Evolutionary conservation across 139 green algal genomes (phyloP), one percentile per base, ranked within the genome.

Genomic region (Parachlorella kessleri): DNA sequence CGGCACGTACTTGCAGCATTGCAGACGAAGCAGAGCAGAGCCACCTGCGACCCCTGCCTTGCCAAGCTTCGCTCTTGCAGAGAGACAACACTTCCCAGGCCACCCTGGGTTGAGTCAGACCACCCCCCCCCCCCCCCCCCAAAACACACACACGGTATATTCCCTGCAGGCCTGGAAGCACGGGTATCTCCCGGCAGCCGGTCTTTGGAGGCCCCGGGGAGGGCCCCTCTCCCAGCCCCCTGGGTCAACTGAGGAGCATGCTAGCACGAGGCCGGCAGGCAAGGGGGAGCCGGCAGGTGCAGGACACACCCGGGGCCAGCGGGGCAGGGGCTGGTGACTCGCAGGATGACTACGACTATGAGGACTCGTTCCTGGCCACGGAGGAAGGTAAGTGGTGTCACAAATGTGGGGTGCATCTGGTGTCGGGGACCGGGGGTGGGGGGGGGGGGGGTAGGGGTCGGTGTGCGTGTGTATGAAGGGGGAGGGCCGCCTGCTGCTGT

Each of bases 341-440:
- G 24, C 18, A 71, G 1, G 73, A 59, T 3, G 75, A 81, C 14
- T 85, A 85, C 37, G 70, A 64, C 42, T 68, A 66, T 26, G 69
- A 83, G 14, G 73, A 73, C 30, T 76, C 66, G 38, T 85, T 80
- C 40, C 55, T 88, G 1, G 82, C 40, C 6, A 28, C 48, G 21
- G 48, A 59, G 14, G 32, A 67, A 53, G 72, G 74, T 81, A 37
- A 32, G 55, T 35, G 14, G 3, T 67, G 18, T 8, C 30, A 68
- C 48, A 18, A 59, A 28, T 59, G 48, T 14, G 48, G 21, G 14
- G 48, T 18, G 14, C 48, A 59, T 28, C 48, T 59, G 48, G 14
- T 59, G 30, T 21, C 18, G 9, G 2, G 38, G 23, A 37, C 53
- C 21, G 33, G 35, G 48, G 48, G 48, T 59, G 48, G 14, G 21